A percentile compares a stretch with the other conserved stretches of the same genome.
Conservation (phyloP, 2,329 filamentous ascomycete genomes). For the Ophiosphaerella korrae region DNA sequence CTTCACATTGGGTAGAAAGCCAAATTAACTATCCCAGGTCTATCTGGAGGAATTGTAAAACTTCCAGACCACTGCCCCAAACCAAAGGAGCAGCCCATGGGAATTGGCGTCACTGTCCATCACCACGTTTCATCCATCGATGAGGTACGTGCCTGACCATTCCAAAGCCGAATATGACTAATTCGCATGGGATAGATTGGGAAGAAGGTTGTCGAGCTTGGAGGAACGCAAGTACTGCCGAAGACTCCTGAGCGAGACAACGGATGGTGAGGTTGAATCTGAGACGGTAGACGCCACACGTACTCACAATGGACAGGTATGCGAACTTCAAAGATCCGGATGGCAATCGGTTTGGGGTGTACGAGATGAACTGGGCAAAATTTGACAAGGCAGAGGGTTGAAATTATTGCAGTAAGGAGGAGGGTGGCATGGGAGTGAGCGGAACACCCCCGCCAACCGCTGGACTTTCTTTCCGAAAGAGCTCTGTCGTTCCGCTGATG, state of each 20-base stretch:
- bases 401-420: neutral
- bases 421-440: neutral
- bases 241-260: conserved; percentile 16
- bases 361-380: conserved; percentile 14
- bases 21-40: conserved; percentile 3
- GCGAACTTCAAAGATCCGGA: conserved; percentile 27
- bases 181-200: conserved; percentile 9
- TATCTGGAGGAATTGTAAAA: conserved; percentile 24
- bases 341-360: conserved; percentile 25
- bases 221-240: conserved; percentile 14
- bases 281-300: no score
- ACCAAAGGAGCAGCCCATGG: conserved; percentile 18
- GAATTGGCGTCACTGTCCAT: conserved; percentile 23
- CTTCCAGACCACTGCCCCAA: conserved; percentile 12
- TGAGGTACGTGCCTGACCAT: conserved; percentile 12
- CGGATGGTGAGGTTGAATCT: conserved; percentile 6
- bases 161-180: no score
- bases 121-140: conserved; percentile 22
- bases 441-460: conserved; percentile 6
- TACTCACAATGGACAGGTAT: conserved; percentile 7
- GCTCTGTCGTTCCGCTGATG: conserved; percentile 15
- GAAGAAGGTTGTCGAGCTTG: conserved; percentile 16
- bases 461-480: conserved; percentile 29
- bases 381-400: neutral
- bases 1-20: neutral